Percentiles rank a stretch among this genome's conserved stretches.
These are phyloP conservation scores for Lepidium campestre DNA, from an alignment of 441 rosid species.

Conservation along the genomic window DNA sequence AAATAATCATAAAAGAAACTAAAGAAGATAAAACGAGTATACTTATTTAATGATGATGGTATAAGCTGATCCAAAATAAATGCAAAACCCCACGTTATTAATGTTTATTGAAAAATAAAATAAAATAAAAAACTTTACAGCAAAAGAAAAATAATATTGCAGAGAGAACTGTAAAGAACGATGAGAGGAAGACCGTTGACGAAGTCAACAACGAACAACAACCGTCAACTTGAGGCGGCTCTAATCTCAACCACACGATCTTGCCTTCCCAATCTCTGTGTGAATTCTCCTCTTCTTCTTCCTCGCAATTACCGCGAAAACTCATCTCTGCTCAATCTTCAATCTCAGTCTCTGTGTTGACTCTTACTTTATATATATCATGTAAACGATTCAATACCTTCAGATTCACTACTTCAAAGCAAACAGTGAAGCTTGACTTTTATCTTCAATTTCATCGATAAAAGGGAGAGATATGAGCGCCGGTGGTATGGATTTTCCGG, in stretches of 20 bases:
- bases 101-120: not conserved
- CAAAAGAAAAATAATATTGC: not conserved
- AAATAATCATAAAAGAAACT: not conserved
- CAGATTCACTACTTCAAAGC: conserved; percentile 14
- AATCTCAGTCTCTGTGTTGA: conserved; percentile 3
- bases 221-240: conserved; percentile 66
- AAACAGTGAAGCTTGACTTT: conserved; percentile 14
- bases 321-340: not conserved
- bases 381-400: not conserved
- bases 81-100: not conserved
- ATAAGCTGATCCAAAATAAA: not conserved
- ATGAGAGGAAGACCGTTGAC: conserved; percentile 32
- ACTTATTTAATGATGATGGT: not conserved
- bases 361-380: not conserved
- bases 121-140: not conserved
- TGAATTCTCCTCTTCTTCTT: conserved; percentile 25
- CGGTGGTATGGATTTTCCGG: conserved; percentile 64
- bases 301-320: conserved; percentile 43
- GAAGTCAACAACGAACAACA: not conserved
- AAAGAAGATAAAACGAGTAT: not conserved
- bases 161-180: conserved; percentile 12
- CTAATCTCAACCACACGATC: conserved; percentile 38
- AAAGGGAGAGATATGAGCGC: conserved; percentile 21
- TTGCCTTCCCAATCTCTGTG: conserved; percentile 12
- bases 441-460: not conserved